phyloP scores from a whole-genome alignment of 805 yeast species.

The Candida hispaniensis region DNA sequence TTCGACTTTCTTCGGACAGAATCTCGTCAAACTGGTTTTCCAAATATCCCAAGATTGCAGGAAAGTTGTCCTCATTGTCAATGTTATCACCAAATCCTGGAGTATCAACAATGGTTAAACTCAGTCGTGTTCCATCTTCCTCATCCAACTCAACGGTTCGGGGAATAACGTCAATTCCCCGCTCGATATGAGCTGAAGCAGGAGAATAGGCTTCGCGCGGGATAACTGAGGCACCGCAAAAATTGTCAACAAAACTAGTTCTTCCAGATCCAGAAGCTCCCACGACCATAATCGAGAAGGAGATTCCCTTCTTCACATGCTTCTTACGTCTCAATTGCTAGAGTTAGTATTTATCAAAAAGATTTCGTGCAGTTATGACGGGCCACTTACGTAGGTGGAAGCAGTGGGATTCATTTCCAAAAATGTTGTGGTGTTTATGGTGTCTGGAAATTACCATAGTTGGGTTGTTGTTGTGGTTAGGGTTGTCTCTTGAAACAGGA shows the following conservation, averaged over 20 bases:
- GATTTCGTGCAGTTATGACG: no score
- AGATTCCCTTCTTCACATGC: conserved; percentile 50
- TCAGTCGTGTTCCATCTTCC: conserved; percentile 38
- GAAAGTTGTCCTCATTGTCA: conserved; percentile 45
- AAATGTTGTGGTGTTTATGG: no score
- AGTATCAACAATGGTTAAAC: conserved; percentile 53
- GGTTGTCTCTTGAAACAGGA: no score
- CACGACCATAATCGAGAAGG: conserved; percentile 55
- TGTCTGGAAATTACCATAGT: no score
- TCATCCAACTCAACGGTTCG: conserved; percentile 39
- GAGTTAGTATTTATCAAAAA: no score
- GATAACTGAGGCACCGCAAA: conserved; percentile 34
- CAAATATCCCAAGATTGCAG: conserved; percentile 46
- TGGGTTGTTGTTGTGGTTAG: no score
- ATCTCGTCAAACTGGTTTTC: conserved; percentile 64
- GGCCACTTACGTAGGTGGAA: no score
- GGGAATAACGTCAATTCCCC: conserved; percentile 13
- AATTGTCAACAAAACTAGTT: conserved; percentile 58
- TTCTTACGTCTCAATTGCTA: conserved; percentile 44
- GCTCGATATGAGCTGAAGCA: conserved; percentile 13
- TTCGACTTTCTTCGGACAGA: conserved; percentile 63
- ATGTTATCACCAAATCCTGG: conserved; percentile 73
- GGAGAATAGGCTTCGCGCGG: conserved; percentile 10
- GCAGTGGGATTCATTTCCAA: no score
- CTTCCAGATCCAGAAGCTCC: conserved; percentile 72